Base-by-base conservation (phyloP, 169 alveolate species). In the Cystoisospora suis region DNA sequence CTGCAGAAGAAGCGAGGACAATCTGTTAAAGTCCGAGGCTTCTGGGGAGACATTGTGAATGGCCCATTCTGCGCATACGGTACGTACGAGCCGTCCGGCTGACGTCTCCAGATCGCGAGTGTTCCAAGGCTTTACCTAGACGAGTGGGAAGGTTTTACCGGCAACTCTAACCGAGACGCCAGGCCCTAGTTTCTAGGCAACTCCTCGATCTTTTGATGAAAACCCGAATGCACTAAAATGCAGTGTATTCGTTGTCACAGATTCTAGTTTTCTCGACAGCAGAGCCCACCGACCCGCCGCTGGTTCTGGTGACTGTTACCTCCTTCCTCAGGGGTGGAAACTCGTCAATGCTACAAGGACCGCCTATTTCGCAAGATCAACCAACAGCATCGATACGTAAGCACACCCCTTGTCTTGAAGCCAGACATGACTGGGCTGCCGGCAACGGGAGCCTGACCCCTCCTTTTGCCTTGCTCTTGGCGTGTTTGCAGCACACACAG, bases 31-130 rank as follows among this genome's bases (percentile, higher is more conserved):
- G 97, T 96, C 3, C 91, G 97, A 59, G 98, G 98, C 12, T 96
- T 94, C 90, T 96, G 98, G 97, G 98, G 96, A 9, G 98, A 96
- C 91, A 94, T 96, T 58, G 94, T 96, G 36, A 95, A 93, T 81
- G 92, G 96, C 15, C 98, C 98, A 17, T 96, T 94, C 90, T 86
- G 70, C 85, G 53, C 85, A 3, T 34, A 59, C 38, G 90, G 90
- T 86, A 53, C 44, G 85, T 23, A n/a, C n/a, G n/a, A n/a, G n/a
- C n/a, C n/a, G n/a, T n/a, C n/a, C n/a, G n/a, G n/a, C n/a, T n/a
- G n/a, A n/a, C n/a, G n/a, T n/a, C n/a, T n/a, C n/a, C n/a, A n/a
- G n/a, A n/a, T n/a, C n/a, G n/a, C n/a, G n/a, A n/a, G n/a, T n/a
- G n/a, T n/a, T n/a, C n/a, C n/a, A n/a, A n/a, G n/a, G n/a, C n/a